Conservation (phyloP, 148 eudicot species). For the Rhododendron ferrugineum region DNA sequence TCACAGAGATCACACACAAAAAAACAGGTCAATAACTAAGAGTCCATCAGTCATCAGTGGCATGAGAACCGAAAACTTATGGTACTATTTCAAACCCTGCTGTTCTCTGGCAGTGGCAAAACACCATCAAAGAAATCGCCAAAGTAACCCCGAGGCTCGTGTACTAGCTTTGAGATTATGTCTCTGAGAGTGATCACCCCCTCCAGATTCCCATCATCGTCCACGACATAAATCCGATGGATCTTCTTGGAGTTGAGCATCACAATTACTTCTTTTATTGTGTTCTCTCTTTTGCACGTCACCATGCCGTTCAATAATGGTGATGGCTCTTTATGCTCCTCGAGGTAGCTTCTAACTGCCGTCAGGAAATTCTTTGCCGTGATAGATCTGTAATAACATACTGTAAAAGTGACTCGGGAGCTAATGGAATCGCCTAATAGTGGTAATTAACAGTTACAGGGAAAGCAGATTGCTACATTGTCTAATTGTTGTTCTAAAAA, state of each 20-base stretch:
- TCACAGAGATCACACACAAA: background rate
- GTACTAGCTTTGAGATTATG: slow-evolving; percentile 92
- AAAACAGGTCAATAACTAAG: background rate
- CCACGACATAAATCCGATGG: slow-evolving; percentile 79
- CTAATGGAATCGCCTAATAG: background rate
- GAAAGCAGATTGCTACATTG: background rate
- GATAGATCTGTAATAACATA: slow-evolving; percentile 59
- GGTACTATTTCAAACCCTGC: slow-evolving; percentile 48
- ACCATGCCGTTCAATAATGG: slow-evolving; percentile 54
- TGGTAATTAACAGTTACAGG: background rate
- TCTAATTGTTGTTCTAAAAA: background rate
- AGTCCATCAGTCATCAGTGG: background rate
- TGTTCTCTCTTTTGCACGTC: slow-evolving; percentile 52
- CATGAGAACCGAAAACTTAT: background rate
- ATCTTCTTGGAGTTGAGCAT: slow-evolving; percentile 70
- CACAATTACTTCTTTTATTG: slow-evolving; percentile 65
- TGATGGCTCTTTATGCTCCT: slow-evolving; percentile 39
- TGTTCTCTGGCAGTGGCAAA: slow-evolving; percentile 58
- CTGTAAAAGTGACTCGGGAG: background rate
- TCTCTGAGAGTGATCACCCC: slow-evolving; percentile 91
- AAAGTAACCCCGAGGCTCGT: slow-evolving; percentile 85
- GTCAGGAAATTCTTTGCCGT: slow-evolving; percentile 82
- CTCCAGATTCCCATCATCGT: slow-evolving; percentile 54
- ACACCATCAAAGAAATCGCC: slow-evolving; percentile 96
- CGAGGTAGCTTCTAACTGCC: slow-evolving; percentile 64